Evolutionary conservation across 78 protist species (phyloP).

Genomic region (Corallochytrium limacisporum): DNA sequence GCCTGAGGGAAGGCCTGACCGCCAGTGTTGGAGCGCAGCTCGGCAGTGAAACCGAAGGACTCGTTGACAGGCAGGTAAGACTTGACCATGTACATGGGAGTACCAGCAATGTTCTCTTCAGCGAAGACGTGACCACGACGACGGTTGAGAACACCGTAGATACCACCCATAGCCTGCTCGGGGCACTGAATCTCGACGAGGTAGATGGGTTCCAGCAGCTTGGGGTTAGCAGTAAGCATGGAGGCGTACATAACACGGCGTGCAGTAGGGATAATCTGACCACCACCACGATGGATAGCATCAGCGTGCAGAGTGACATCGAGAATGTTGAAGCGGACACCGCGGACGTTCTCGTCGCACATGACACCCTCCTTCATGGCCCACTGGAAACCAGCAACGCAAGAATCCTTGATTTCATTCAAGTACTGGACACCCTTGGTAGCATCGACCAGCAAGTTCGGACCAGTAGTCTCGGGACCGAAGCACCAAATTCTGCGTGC

Average conservation of each 20-base stretch:
- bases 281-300: constrained; percentile 97
- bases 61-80: constrained; percentile 95
- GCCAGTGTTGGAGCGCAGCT: constrained; percentile 87
- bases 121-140: constrained; percentile 83
- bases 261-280: constrained; percentile 80
- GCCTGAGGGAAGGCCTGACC: constrained; percentile 99
- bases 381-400: constrained; percentile 89
- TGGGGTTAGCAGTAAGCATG: constrained; percentile 66
- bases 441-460: constrained; percentile 82
- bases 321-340: constrained; percentile 68
- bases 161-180: constrained; percentile 77
- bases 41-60: constrained; percentile 98
- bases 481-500: constrained; percentile 94
- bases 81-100: constrained; percentile 74
- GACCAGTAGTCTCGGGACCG: constrained; percentile 92
- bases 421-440: constrained; percentile 71
- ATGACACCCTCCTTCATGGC: constrained; percentile 87
- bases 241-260: constrained; percentile 78
- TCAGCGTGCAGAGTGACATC: constrained; percentile 97
- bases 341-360: constrained; percentile 95
- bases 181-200: constrained; percentile 79
- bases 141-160: constrained; percentile 73
- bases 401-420: constrained; percentile 91
- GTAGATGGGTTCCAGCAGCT: constrained; percentile 90
- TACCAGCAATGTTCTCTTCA: constrained; percentile 76